These are phyloP conservation scores for Podaxis sp. DNA, from an alignment of 768 basidiomycete species.

Conservation along the genomic window DNA sequence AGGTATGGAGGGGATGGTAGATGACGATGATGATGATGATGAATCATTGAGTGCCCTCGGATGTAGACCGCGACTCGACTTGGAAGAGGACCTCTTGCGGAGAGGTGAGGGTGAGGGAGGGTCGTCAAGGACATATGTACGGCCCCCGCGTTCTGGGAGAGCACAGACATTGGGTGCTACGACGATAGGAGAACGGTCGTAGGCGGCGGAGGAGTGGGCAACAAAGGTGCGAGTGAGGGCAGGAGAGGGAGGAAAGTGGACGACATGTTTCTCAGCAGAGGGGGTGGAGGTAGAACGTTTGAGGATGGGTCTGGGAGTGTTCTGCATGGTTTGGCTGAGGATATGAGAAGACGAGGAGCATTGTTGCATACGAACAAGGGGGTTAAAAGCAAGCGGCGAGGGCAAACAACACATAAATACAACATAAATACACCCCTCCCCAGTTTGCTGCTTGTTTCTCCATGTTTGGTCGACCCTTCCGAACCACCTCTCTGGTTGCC, in stretches of 20 bases:
- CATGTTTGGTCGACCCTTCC: background rate
- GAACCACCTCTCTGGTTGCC: background rate
- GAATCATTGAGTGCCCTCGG: conserved; percentile 11
- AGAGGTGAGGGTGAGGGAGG: conserved; percentile 41
- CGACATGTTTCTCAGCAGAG: conserved; percentile 26
- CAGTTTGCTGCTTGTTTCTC: conserved; percentile 2
- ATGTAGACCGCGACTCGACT: conserved; percentile 6
- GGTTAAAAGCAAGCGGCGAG: background rate
- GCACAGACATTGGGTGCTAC: conserved; percentile 70
- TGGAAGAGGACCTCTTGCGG: conserved; percentile 16
- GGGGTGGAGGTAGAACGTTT: conserved; percentile 35
- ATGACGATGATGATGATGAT: background rate
- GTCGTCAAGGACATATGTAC: conserved; percentile 56
- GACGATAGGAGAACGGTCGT: conserved; percentile 79
- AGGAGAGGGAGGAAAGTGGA: conserved; percentile 52
- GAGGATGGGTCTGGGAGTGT: conserved; percentile 51
- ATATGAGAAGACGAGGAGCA: conserved; percentile 2
- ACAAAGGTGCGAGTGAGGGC: conserved; percentile 44
- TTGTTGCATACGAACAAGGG: background rate
- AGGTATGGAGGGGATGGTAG: conserved; percentile 21
- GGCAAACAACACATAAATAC: background rate
- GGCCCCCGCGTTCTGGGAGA: conserved; percentile 73
- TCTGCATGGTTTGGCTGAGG: conserved; percentile 19
- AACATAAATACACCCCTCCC: background rate
- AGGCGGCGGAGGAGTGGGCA: conserved; percentile 54